Evolutionary conservation across 768 basidiomycete species (phyloP).

Genomic region (Mycena amicta): DNA sequence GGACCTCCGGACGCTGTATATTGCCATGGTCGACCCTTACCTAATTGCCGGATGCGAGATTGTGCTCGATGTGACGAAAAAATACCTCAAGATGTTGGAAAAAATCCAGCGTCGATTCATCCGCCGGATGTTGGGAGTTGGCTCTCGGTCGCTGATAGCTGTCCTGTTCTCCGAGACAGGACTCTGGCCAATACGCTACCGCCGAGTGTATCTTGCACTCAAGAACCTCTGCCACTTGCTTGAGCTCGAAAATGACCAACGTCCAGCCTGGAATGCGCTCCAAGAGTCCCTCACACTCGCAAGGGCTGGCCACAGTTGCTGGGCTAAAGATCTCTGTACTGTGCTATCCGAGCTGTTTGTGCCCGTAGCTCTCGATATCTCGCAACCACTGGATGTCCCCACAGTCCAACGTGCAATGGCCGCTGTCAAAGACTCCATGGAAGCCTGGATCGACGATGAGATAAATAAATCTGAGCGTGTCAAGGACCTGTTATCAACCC

Average conservation of each 20-base stretch:
- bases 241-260: background rate
- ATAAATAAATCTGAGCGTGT: background rate
- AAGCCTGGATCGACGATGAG: conserved; percentile 6
- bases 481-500: background rate
- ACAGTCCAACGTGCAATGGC: too few species aligned
- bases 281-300: background rate
- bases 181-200: background rate
- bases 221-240: background rate
- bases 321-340: background rate
- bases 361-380: background rate
- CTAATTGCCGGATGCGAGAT: background rate
- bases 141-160: background rate
- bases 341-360: background rate
- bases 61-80: background rate
- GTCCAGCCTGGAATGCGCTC: background rate
- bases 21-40: background rate
- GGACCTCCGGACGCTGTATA: background rate
- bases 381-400: too few species aligned
- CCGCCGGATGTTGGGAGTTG: background rate
- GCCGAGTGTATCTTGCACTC: background rate
- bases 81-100: background rate
- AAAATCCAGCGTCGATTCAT: background rate
- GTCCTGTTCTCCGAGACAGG: background rate
- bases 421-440: background rate
- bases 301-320: background rate